Conservation (phyloP, 768 basidiomycete species). For the Tylopilus sp. region DNA sequence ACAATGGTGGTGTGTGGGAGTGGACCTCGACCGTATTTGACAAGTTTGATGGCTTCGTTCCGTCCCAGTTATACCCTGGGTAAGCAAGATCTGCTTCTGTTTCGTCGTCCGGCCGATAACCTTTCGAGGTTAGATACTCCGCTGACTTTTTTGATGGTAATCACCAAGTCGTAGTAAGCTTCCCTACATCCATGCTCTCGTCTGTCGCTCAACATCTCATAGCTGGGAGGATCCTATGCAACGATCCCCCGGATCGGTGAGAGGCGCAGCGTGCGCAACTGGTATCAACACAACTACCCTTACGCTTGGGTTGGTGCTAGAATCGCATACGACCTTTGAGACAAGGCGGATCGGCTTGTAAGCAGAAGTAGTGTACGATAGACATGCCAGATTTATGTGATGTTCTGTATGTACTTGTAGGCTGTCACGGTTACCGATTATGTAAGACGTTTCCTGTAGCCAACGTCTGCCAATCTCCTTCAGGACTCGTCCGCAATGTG, state of each 20-base stretch:
- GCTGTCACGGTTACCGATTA: conserved; percentile 2
- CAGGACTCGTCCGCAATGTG: conserved; percentile 29
- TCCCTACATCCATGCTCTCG: neutral
- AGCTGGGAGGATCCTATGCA: conserved; percentile 90
- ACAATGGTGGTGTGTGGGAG: conserved; percentile 98
- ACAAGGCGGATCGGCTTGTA: neutral
- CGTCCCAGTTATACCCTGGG: conserved; percentile 85
- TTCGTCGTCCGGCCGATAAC: neutral
- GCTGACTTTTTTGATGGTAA: conserved; percentile 88
- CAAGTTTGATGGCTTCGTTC: conserved; percentile 67
- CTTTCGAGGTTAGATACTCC: conserved; percentile 54
- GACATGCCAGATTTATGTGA: neutral
- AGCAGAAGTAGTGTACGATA: conserved; percentile 56
- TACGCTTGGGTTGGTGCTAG: conserved; percentile 85
- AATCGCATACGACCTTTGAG: conserved; percentile 51
- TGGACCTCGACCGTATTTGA: conserved; percentile 88
- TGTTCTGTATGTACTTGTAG: conserved; percentile 5
- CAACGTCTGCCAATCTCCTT: too few relatives aligned
- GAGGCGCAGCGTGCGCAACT: conserved; percentile 78
- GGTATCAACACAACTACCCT: conserved; percentile 88
- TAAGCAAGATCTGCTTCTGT: conserved; percentile 30
- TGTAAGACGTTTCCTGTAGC: conserved; percentile 1
- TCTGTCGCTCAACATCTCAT: neutral
- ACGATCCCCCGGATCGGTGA: conserved; percentile 81
- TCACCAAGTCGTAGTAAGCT: conserved; percentile 83